Evolutionary conservation across 345 rosid genomes (phyloP), one percentile per base, ranked within the genome.

Genomic region (Chamaenerion angustifolium): DNA sequence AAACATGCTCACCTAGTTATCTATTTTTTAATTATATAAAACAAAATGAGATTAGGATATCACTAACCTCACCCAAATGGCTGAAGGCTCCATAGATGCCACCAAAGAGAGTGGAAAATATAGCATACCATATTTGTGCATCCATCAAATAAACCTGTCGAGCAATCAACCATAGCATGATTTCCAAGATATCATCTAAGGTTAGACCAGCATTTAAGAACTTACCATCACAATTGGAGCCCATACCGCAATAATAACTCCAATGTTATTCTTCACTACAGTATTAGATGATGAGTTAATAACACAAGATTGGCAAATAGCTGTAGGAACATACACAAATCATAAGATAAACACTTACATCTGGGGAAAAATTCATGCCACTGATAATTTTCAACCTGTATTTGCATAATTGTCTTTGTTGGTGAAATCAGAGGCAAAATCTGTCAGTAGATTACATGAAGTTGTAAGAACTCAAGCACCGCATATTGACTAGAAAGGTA

Each of bases 41-140:
- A 47, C 46, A 47, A 4, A n/a, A 15, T 15, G 11, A 50, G 11
- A 14, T 11, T 46, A 35, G 11, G 23, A 18, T 16, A 48, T 46
- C 60, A 71, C 73, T 67, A 59, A 92, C 98, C 95, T 92, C 95
- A 15, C 98, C 98, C 76, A 87, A 72, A 77, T 92, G 98, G 58
- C 88, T 84, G 71, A 87, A 77, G 55, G 96, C 96, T 69, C 98
- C 98, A 71, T 61, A 73, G 56, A 92, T 84, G 55, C 98, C 96
- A 49, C 98, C 98, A 76, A 82, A 81, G 27, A 92, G 78, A 51
- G 96, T 92, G 42, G 90, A 84, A 65, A 75, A 92, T 71, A 92
- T 92, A 69, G 95, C 76, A 67, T 92, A 92, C 98, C 98, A 92
- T 72, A 92, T 87, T 80, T 92, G 98, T 14, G 78, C 61, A 71